These are phyloP conservation scores for Tetrahymena malaccensis DNA, from an alignment of 73 alveolate species.

Conservation along the genomic window DNA sequence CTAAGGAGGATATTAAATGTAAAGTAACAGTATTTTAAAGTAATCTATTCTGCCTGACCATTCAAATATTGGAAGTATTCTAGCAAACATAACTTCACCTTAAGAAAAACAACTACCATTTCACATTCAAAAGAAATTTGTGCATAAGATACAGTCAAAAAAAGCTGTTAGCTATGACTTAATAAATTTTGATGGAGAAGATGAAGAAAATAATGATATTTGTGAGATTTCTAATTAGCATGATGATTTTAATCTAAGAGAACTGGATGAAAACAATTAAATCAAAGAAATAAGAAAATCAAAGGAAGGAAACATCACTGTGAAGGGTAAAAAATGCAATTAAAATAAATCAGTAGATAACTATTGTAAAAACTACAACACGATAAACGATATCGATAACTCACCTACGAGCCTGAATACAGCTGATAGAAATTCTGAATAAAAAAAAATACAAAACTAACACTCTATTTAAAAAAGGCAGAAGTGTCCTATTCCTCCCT, in stretches of 20 bases:
- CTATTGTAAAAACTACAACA: not conserved
- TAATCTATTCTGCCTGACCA: not conserved
- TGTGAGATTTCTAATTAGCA: not conserved
- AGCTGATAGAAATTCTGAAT: not conserved
- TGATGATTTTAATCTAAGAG: not conserved
- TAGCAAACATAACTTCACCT: not conserved
- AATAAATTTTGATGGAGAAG: not conserved
- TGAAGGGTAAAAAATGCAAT: not conserved
- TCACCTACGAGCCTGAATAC: not conserved
- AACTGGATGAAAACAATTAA: not conserved
- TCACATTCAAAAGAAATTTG: not conserved
- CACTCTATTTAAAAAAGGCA: not conserved
- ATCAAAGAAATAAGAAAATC: not conserved
- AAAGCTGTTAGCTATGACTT: not conserved
- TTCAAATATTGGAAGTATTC: not conserved
- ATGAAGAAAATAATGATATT: not conserved
- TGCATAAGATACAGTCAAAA: not conserved
- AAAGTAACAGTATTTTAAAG: not conserved
- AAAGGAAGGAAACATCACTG: not conserved
- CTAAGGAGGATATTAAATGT: not conserved
- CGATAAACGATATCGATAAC: not conserved
- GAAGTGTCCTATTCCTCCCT: not conserved
- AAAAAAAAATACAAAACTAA: no score
- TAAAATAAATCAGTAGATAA: not conserved
- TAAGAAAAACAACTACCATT: not conserved